Percentiles rank a stretch among this genome's conserved stretches.
phyloP scores from a whole-genome alignment of 176 grass and related monocot species.

The Triticum turgidum region DNA sequence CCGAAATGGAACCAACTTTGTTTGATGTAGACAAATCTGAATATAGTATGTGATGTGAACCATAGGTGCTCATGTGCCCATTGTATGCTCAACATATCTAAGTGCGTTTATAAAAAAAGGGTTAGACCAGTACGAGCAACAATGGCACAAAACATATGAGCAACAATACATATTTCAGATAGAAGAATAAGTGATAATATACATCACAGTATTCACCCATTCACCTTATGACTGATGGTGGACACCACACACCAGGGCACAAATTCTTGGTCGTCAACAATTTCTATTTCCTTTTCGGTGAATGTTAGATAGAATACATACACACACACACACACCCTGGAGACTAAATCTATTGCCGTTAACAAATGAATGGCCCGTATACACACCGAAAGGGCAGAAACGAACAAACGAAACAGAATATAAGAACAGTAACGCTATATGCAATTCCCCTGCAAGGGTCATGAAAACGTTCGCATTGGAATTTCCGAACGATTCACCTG shows the following conservation, averaged over 20 bases:
- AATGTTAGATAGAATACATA: slow-evolving; percentile 31
- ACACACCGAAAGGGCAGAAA: slow-evolving; percentile 39
- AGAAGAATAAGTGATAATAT: not conserved
- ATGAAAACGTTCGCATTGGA: slow-evolving; percentile 54
- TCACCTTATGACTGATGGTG: not conserved
- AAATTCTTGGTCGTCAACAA: not conserved
- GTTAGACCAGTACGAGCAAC: too few relatives aligned
- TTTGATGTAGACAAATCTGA: not conserved
- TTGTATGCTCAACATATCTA: not conserved
- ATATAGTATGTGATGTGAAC: not conserved
- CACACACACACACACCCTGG: slow-evolving; percentile 18
- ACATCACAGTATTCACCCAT: slow-evolving; percentile 15
- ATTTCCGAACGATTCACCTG: slow-evolving; percentile 41
- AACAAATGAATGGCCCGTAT: slow-evolving; percentile 54
- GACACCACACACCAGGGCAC: not conserved
- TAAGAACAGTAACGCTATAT: slow-evolving; percentile 15
- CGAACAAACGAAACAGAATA: not conserved
- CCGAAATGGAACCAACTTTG: not conserved
- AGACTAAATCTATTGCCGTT: slow-evolving; percentile 41
- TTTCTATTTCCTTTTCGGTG: slow-evolving; percentile 42
- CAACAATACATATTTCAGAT: not conserved
- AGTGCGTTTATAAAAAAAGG: not conserved
- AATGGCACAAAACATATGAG: not conserved
- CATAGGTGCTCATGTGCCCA: not conserved
- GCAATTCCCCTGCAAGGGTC: slow-evolving; percentile 26